Base-by-base conservation (phyloP, 176 grass and related monocot genomes). In the Rhynchospora pubera region DNA sequence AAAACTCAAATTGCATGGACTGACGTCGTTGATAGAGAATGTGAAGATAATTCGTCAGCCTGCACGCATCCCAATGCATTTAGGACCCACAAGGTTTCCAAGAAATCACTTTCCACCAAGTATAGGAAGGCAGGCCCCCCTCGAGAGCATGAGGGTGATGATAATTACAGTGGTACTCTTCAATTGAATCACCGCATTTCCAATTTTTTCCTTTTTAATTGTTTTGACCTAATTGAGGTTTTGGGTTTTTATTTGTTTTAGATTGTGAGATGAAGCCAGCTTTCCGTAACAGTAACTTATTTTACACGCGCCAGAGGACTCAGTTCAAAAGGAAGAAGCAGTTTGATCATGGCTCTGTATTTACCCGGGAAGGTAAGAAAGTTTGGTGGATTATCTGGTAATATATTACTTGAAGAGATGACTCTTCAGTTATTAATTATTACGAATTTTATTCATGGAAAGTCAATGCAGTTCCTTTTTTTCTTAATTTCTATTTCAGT, bases 311-410 rank as follows among this genome's bases (percentile, higher is more conserved):
- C 23, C 93, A 93, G 85, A 96, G 91, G 72, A 93, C 91, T 64
- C 93, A 93, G 48, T 99, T 99, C 65, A 96, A 93, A 88, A 90
- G 86, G 83, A 95, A 87, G 81, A 98, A 94, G 85, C 76, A 85
- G 76, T 90, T 86, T 42, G 89, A 94, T 85, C 83, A 85, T 78
- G 77, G 74, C 84, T 86, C 85, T 65, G 15, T 75, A 60, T 85
- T 84, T 82, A 48, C 43, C 7, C 79, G 62, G 22, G 59, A 80
- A 80, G 78, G 78, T 80, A 77, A 74, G 30, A 30, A 16, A 30
- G 3, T 56, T 32, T 77, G 23, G 16, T 77, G 16, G 23, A 32
- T 4, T 77, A 26, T 76, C 21, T 76, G 11, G 22, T 76, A 76
- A 26, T 52, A 52, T 76, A 56, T 77, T 32, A 77, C 24, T 76